Percentiles rank a stretch among this genome's conserved stretches.
Evolutionary conservation across 495 filamentous ascomycete genomes (phyloP).

Genomic region (Annulohypoxylon bovei): DNA sequence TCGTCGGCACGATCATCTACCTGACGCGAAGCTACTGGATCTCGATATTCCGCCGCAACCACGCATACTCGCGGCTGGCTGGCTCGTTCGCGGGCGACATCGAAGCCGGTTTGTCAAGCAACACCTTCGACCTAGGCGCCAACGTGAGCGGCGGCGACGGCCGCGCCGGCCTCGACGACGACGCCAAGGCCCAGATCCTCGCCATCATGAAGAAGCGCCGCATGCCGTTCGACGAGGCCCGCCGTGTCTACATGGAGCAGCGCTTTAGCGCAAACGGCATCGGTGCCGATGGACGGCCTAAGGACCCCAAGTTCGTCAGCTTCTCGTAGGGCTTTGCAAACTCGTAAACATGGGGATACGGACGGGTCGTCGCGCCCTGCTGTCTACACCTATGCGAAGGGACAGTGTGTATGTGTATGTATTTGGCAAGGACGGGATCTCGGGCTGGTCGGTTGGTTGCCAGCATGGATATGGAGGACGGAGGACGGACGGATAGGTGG

Average conservation of each 20-base stretch:
- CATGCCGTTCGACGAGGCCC: slow-evolving; percentile 90
- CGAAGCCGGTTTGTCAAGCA: slow-evolving; percentile 83
- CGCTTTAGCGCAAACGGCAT: slow-evolving; percentile 88
- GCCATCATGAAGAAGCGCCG: slow-evolving; percentile 83
- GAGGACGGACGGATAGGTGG: background rate
- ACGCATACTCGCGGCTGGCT: slow-evolving; percentile 79
- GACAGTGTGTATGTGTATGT: slow-evolving; percentile 14
- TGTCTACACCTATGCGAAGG: background rate
- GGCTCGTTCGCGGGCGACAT: slow-evolving; percentile 80
- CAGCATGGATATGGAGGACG: background rate
- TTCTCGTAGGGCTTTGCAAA: slow-evolving; percentile 68
- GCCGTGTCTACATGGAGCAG: slow-evolving; percentile 83
- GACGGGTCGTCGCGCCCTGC: background rate
- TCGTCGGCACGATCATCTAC: slow-evolving; percentile 73
- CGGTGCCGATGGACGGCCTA: slow-evolving; percentile 84
- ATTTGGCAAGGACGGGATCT: slow-evolving; percentile 1
- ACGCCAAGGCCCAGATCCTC: slow-evolving; percentile 80
- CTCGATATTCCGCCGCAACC: slow-evolving; percentile 67
- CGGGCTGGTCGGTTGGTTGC: slow-evolving; percentile 15
- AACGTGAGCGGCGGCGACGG: slow-evolving; percentile 83
- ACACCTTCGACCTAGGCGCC: slow-evolving; percentile 78
- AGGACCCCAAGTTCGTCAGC: slow-evolving; percentile 94
- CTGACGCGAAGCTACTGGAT: slow-evolving; percentile 82
- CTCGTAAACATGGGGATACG: background rate
- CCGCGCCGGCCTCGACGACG: slow-evolving; percentile 80